Conservation (phyloP, 1,284 basidiomycete genomes). For the Irpex sp. region DNA sequence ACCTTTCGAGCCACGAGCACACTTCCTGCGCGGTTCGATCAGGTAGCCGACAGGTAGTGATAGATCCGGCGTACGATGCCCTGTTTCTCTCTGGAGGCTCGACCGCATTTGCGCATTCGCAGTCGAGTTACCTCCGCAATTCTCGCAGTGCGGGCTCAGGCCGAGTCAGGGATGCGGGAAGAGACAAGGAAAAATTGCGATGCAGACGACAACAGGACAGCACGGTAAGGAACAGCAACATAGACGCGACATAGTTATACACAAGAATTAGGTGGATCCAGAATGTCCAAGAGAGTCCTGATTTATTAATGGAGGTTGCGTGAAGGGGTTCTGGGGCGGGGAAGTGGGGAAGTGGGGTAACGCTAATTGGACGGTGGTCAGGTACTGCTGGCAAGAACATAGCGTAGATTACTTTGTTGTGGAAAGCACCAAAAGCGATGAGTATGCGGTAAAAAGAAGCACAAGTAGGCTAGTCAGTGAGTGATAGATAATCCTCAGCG, state of each 20-base stretch:
- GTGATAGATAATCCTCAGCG: conserved; percentile 6
- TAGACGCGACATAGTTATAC: neutral
- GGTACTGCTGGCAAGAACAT: conserved; percentile 1
- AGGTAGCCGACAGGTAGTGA: neutral
- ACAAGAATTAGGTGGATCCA: neutral
- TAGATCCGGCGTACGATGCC: neutral
- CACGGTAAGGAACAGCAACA: neutral
- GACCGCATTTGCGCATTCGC: neutral
- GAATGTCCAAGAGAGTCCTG: neutral
- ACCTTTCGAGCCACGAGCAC: neutral
- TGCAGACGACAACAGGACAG: neutral
- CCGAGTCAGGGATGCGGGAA: neutral
- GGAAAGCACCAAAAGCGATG: neutral
- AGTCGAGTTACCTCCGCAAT: neutral
- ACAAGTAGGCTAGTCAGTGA: conserved; percentile 1
- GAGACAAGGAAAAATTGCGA: neutral
- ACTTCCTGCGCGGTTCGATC: neutral
- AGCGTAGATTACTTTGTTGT: conserved; percentile 3
- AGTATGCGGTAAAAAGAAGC: neutral
- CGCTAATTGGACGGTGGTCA: neutral
- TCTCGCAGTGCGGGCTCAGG: neutral
- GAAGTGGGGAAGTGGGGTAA: neutral
- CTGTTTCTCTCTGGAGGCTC: neutral
- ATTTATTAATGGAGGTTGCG: neutral
- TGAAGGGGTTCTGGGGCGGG: neutral